phyloP scores from a whole-genome alignment of 345 rosid species.

The Atalantia buxifolia region DNA sequence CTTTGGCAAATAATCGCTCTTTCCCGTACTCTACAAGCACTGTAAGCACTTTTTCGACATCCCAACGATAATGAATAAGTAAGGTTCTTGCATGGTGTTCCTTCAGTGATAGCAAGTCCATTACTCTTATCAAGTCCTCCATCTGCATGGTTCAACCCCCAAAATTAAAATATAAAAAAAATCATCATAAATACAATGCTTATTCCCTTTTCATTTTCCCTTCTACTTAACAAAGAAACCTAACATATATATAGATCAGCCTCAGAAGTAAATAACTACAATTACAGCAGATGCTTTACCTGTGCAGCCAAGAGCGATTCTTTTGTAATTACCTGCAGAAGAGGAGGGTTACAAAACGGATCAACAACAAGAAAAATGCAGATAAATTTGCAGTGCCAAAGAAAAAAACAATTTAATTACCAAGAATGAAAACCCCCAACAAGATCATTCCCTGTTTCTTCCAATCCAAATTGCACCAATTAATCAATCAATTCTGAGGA shows the following conservation, averaged over 20 bases:
- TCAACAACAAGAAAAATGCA: not conserved
- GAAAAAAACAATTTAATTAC: not conserved
- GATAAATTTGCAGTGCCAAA: not conserved
- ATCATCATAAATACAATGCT: not conserved
- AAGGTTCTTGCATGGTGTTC: conserved; percentile 35
- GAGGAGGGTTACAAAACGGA: not conserved
- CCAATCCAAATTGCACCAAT: not conserved
- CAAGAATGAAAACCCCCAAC: not conserved
- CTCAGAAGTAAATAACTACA: not conserved
- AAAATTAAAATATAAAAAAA: not conserved
- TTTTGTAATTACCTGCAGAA: conserved; percentile 35
- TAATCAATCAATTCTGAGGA: not conserved
- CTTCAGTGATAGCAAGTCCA: conserved; percentile 45
- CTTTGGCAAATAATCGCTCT: conserved; percentile 27
- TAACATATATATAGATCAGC: not conserved
- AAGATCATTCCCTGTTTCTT: not conserved
- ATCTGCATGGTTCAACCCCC: conserved; percentile 27
- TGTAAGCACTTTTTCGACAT: conserved; percentile 32
- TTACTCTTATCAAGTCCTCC: conserved; percentile 43
- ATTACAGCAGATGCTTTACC: conserved; percentile 17
- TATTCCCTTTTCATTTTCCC: not conserved
- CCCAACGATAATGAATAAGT: conserved; percentile 40
- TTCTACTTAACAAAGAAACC: not conserved
- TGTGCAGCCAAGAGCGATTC: conserved; percentile 40
- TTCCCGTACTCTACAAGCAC: conserved; percentile 36